Base-by-base conservation (phyloP, 148 eudicot genomes). In the Pharnaceum exiguum region DNA sequence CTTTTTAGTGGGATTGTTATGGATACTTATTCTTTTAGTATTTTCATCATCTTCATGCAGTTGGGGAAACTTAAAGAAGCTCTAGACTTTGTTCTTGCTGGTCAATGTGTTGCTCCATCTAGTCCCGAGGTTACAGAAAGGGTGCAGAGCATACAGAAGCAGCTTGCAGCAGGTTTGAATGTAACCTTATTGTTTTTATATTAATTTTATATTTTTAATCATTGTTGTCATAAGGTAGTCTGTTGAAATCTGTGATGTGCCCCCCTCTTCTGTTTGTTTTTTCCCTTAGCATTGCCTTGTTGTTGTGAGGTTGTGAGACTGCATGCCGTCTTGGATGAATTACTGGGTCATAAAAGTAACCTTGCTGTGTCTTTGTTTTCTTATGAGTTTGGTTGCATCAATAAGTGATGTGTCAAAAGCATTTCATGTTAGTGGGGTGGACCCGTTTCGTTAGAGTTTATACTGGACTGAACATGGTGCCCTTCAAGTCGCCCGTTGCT, bases 41-140 rank as follows among this genome's bases (percentile, higher is more conserved):
- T 10, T 18, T 31, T 30, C 42, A 27, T 40, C 29, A 29, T 32
- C 49, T 55, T 59, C 51, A 16, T 74, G 76, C 81, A 93, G 98
- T 61, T 85, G 71, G 90, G 81, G 22, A 94, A 86, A 72, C 79
- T 78, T 75, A 76, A 73, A 76, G 99, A 83, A 77, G 99, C 96
- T 42, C 71, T 86, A 62, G 95, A 83, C 47, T 94, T 79, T 74
- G 95, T 91, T 59, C 74, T 71, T 78, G 95, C 95, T 12, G 89
- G 91, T 57, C 83, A 78, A 48, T 68, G 75, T 61, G 25, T 84
- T 65, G 91, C 78, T 56, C 90, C 91, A 22, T 83, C 76, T 5
- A 68, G 76, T 70, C 55, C 67, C 62, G 95, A 86, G 71, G 84
- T 84, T 31, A 55, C 73, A 31, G 91, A 78, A 56, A 89, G 73